Percentiles rank a stretch among this genome's conserved stretches.
Conservation (phyloP, 2,329 filamentous ascomycete genomes). For the Sphaceloma murrayae region DNA sequence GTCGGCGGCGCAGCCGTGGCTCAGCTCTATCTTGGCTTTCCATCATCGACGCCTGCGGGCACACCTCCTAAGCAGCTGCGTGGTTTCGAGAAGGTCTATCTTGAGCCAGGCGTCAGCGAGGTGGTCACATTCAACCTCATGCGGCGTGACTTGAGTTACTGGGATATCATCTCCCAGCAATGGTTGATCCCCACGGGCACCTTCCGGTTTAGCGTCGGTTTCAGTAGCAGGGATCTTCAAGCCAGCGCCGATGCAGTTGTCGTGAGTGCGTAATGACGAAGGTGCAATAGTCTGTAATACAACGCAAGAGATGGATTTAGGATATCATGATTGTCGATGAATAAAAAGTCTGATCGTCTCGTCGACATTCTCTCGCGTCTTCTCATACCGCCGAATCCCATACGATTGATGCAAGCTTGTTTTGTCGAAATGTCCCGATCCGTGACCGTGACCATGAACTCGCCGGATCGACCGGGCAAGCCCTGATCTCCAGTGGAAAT, state of each 20-base stretch:
- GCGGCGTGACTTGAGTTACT: conserved; percentile 35
- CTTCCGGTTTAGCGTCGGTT: not conserved
- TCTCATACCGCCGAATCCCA: not conserved
- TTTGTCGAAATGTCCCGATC: too few relatives aligned
- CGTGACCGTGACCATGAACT: too few relatives aligned
- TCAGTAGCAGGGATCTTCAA: not conserved
- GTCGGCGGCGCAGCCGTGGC: conserved; percentile 41
- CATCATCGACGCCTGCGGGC: conserved; percentile 25
- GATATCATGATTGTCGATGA: too few relatives aligned
- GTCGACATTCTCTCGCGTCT: too few relatives aligned
- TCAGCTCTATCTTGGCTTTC: conserved; percentile 49
- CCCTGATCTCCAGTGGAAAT: not conserved
- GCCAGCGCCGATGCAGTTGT: not conserved
- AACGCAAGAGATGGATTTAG: too few relatives aligned
- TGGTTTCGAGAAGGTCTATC: conserved; percentile 34
- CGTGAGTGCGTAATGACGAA: not conserved
- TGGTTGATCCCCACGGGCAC: not conserved
- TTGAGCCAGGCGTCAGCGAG: conserved; percentile 24
- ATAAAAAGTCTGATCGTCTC: too few relatives aligned
- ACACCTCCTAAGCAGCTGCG: conserved; percentile 38
- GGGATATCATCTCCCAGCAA: conserved; percentile 26
- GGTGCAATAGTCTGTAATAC: too few relatives aligned
- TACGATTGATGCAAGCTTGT: too few relatives aligned
- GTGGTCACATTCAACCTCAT: conserved; percentile 32
- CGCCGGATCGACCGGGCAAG: conserved; percentile 5